These are phyloP conservation scores for Fremontodendron californicum DNA, from an alignment of 345 rosid species.

Conservation along the genomic window DNA sequence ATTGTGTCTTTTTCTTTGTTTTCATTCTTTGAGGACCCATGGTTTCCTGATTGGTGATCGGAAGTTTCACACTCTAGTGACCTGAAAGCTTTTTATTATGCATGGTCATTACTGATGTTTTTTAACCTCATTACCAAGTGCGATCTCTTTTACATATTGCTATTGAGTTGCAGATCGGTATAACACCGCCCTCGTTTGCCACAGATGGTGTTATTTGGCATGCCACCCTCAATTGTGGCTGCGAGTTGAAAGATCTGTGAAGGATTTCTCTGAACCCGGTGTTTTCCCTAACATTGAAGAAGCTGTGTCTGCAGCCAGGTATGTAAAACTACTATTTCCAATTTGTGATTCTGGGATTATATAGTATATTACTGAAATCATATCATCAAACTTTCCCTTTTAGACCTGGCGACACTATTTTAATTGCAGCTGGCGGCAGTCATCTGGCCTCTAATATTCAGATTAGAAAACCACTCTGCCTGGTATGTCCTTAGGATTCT, in stretches of 20 bases:
- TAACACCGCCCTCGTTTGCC: slow-evolving; percentile 99
- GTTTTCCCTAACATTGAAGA: slow-evolving; percentile 67
- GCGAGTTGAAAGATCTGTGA: slow-evolving; percentile 72
- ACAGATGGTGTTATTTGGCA: slow-evolving; percentile 94
- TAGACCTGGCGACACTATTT: slow-evolving; percentile 94
- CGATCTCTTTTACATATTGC: slow-evolving; percentile 18
- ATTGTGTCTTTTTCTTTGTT: not conserved
- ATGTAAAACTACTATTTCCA: slow-evolving; percentile 17
- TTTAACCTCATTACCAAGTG: slow-evolving; percentile 14
- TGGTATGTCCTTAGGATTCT: slow-evolving; percentile 49
- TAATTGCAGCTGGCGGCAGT: slow-evolving; percentile 77
- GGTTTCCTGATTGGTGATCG: not conserved
- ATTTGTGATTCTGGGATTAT: not conserved
- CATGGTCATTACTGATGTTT: not conserved
- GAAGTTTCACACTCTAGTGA: not conserved
- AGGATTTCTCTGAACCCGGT: slow-evolving; percentile 56
- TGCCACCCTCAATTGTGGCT: slow-evolving; percentile 97
- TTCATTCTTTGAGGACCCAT: not conserved
- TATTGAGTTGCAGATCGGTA: slow-evolving; percentile 96
- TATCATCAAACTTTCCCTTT: slow-evolving; percentile 27
- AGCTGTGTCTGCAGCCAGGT: slow-evolving; percentile 96
- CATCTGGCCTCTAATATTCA: slow-evolving; percentile 80
- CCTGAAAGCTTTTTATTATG: not conserved
- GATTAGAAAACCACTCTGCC: slow-evolving; percentile 86
- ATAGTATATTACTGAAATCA: not conserved